phyloP scores from a whole-genome alignment of 169 alveolate genomes.

The Babesia sp. region DNA sequence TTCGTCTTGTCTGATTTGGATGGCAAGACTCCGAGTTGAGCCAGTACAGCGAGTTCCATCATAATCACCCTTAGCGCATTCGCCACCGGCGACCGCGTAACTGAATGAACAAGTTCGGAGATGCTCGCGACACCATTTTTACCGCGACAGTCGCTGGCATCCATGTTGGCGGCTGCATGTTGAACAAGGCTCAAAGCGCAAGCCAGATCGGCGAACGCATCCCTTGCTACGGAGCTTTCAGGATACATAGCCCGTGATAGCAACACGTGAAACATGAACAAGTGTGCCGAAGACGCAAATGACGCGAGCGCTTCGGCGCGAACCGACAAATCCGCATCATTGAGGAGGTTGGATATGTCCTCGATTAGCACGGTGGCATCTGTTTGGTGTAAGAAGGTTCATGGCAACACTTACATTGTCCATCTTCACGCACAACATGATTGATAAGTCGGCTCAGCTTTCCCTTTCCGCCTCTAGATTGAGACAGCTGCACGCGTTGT shows the following conservation, averaged over 20 bases:
- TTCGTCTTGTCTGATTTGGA: not conserved
- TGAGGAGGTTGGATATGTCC: constrained; percentile 58
- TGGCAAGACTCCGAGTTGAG: constrained; percentile 34
- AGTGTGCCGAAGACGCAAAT: constrained; percentile 28
- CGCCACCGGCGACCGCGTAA: constrained; percentile 2
- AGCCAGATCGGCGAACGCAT: constrained; percentile 24
- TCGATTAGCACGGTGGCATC: constrained; percentile 60
- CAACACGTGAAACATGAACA: constrained; percentile 35
- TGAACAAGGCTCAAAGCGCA: constrained; percentile 30
- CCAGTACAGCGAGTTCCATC: constrained; percentile 27
- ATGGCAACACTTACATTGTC: constrained; percentile 48
- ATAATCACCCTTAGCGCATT: constrained; percentile 23
- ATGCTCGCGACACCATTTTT: constrained; percentile 6
- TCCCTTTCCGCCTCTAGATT: constrained; percentile 54
- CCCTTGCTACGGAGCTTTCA: not conserved
- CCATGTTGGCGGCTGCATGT: constrained; percentile 15
- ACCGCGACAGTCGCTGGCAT: constrained; percentile 17
- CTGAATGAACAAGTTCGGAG: constrained; percentile 9
- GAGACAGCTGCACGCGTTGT: constrained; percentile 26
- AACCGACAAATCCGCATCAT: constrained; percentile 36
- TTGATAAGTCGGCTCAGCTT: constrained; percentile 50
- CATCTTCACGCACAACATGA: constrained; percentile 35
- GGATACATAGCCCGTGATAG: constrained; percentile 24
- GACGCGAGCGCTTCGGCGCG: constrained; percentile 38
- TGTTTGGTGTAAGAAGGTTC: not conserved